Evolutionary conservation across 129 eudicot genomes (phyloP), one percentile per base, ranked within the genome.

Genomic region (Silybum marianum): DNA sequence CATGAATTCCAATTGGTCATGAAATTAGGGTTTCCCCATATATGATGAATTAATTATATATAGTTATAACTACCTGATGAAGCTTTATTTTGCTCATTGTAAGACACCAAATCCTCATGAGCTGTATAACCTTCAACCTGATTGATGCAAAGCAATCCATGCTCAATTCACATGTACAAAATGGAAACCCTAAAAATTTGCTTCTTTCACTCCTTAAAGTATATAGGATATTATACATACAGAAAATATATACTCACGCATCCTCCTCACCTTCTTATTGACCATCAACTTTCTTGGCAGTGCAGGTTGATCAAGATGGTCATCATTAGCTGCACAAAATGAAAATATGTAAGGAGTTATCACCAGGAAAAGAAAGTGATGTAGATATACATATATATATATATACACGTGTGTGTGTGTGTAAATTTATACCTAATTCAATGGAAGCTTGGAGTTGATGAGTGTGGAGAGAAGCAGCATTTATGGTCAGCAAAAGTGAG

Each of bases 221-320:
- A 44, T 44, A 44, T 44, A 44, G 1, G 11, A 44, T 9, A 9
- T 0, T 42, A 11, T 44, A 40, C 12, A 44, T 44, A 44, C 16
- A 2, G 6, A n/a, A 48, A 48, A 19, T 62, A 9, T 18, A 51
- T 32, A 54, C 8, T 54, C 63, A 54, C 18, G 5, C 9, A 16
- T 13, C 62, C 19, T 54, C 2, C 63, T 68, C 19, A 82, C 81
- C 72, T 76, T 69, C 22, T 24, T 54, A 71, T 60, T 18, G 21
- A 71, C 60, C 54, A 76, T 70, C 48, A 83, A 77, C 86, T 83
- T 83, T 71, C 86, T 83, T 77, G 86, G 73, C 10, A 54, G 14
- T 82, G 73, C 70, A 38, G 16, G 82, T 54, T 83, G 78, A 76
- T 71, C 60, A 77, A 36, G 78, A 65, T 58, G 78, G 73, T 54